phyloP scores from a whole-genome alignment of 2,329 filamentous ascomycete species.

The Penicillium freii region DNA sequence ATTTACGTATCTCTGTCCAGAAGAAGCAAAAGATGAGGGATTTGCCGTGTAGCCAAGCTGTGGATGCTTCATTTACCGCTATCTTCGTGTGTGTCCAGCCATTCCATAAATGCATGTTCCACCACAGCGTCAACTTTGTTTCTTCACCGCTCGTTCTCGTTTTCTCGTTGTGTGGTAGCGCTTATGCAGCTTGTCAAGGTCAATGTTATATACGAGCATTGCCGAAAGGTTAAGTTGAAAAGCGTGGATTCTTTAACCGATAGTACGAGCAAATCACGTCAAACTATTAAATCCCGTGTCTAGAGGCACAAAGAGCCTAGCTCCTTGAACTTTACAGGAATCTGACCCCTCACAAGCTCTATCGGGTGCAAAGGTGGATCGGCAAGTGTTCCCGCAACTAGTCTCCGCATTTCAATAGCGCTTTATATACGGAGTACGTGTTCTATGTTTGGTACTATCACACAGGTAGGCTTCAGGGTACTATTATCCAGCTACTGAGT shows the following conservation, averaged over 20 bases:
- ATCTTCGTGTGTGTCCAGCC: background rate
- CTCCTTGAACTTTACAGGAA: background rate
- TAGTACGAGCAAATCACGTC: background rate
- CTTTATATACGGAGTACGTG: background rate
- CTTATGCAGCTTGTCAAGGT: background rate
- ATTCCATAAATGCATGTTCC: background rate
- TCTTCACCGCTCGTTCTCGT: background rate
- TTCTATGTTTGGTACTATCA: background rate
- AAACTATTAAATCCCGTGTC: background rate
- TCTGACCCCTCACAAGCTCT: background rate
- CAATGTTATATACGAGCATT: background rate
- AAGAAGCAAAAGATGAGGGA: background rate
- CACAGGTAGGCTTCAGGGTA: background rate
- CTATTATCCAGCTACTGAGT: background rate
- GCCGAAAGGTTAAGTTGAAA: too few relatives aligned
- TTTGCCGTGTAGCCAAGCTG: background rate
- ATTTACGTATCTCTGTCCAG: background rate
- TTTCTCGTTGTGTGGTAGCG: background rate
- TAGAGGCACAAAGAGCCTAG: background rate
- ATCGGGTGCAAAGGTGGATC: background rate
- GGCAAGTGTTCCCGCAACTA: background rate
- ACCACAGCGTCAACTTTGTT: too few relatives aligned
- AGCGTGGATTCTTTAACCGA: background rate
- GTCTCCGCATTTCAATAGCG: background rate
- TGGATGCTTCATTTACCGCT: background rate